Evolutionary conservation across 768 basidiomycete species (phyloP), one percentile per base, ranked within the genome.

Genomic region (Daedaleopsis sinensis): DNA sequence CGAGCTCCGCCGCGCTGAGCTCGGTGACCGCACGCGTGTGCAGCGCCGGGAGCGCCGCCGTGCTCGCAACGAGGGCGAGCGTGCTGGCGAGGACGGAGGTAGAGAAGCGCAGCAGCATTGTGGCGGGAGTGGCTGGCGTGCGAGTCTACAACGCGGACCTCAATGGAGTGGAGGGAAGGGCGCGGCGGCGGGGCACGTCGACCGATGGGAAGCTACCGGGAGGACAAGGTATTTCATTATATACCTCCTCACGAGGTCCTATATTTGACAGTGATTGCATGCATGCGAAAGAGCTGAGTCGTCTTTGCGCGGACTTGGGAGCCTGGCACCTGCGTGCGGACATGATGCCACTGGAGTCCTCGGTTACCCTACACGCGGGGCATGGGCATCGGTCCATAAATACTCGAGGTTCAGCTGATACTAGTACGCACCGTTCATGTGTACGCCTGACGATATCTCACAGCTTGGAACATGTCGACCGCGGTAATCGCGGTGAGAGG

Each of bases 1-100:
- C 56, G 46, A 83, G 67, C 52, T 78, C 70, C 0, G 67, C 49
- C 0, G 74, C 12, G 0, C 79, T 55, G 43, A 78, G 57, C 19
- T 53, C 13, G 13, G 64, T 71, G 51, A 74, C 70, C 16, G 16
- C 49, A 13, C 62, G 62, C 1, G 58, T 43, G 5, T 48, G 39
- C 24, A 18, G 62, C 16, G 55, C 42, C 36, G 63, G 59, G 16
- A 52, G 39, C 15, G 53, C 56, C 0, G 57, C 49, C 11, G 38
- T 5, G 21, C 47, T 24, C 19, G 23, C 9, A 27, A 54, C 44
- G 47, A 36, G 21, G 57, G 52, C 23, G 11, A 63, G 32, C 21
- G 52, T 46, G 12, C 52, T 51, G 46, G 47, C 37, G 23, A 52
- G 52, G 46, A 44, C 51, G 54, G 62, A 54, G 62, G 27, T 32